A percentile compares a stretch with the other conserved stretches of the same genome.
These are phyloP conservation scores for Curvularia hawaiiensis DNA, from an alignment of 2,329 filamentous ascomycete species.

Conservation along the genomic window DNA sequence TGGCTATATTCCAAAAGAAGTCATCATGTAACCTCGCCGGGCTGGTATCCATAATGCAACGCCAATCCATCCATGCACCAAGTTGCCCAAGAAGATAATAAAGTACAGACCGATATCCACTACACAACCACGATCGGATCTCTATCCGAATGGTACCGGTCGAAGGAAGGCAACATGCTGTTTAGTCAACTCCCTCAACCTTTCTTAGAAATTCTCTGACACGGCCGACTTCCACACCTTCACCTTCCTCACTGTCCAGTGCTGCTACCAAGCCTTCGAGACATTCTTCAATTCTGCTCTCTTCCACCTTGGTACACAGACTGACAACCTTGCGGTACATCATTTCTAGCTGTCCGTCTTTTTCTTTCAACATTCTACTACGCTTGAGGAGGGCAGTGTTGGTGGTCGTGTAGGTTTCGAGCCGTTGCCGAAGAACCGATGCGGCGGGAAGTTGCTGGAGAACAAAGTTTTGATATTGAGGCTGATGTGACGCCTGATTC, in stretches of 20 bases:
- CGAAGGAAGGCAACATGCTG: not conserved
- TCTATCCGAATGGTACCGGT: not conserved
- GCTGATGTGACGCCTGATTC: slow-evolving; percentile 38
- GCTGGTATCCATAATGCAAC: slow-evolving; percentile 1
- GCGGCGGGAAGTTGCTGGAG: slow-evolving; percentile 28
- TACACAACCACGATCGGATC: not conserved
- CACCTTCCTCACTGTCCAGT: slow-evolving; percentile 80
- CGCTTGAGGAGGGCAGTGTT: slow-evolving; percentile 70
- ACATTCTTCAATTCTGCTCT: slow-evolving; percentile 78
- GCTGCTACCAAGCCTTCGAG: slow-evolving; percentile 82
- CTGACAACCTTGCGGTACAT: slow-evolving; percentile 89
- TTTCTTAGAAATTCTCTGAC: slow-evolving; percentile 80
- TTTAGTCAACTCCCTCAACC: slow-evolving; percentile 65
- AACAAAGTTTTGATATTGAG: slow-evolving; percentile 15
- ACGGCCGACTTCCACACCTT: slow-evolving; percentile 72
- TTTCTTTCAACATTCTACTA: slow-evolving; percentile 73
- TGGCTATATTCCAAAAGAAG: not conserved
- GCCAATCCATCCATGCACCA: slow-evolving; percentile 1
- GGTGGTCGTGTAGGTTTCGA: slow-evolving; percentile 72
- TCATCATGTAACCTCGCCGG: slow-evolving; percentile 1
- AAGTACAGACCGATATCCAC: not conserved
- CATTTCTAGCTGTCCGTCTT: slow-evolving; percentile 81
- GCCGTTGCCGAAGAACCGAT: slow-evolving; percentile 63
- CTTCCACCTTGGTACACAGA: slow-evolving; percentile 80
- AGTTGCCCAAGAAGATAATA: not conserved